Base-by-base conservation (phyloP, 495 filamentous ascomycete genomes). In the Podospora comata region DNA sequence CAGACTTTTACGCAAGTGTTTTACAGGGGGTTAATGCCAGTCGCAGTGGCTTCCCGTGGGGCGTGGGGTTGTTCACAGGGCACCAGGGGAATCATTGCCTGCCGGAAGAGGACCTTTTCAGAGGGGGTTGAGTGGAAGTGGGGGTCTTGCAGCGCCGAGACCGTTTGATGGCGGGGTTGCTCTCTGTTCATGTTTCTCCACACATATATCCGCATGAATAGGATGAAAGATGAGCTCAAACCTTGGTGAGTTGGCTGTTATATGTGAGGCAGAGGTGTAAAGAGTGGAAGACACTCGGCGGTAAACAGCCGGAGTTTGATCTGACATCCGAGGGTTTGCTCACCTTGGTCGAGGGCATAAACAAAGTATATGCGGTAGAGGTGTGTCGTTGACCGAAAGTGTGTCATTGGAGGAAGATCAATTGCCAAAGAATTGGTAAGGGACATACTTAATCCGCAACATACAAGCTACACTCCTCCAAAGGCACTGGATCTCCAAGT, bases 1-100 rank as follows among this genome's bases (percentile, higher is more conserved):
- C 71, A 66, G 71, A 48, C 39, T 73, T 73, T 73, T 70, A 73
- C 64, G 63, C 62, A 68, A 71, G 64, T 63, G 60, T 48, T 72
- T 71, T 73, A 71, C 68, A 71, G 71, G 73, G 68, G 60, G 28
- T 48, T 13, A 30, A 60, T 61, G 18, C 18, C 39, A 9, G 39
- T 48, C 23, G 23, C 39, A 48, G 39, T 48, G 39, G 39, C 30
- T 48, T 48, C 39, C 15, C 9, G 39, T 48, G 39, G 39, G 19
- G 68, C 64, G 27, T 32, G 55, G 64, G 26, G 13, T 32, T 66
- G 73, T 23, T 23, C 23, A 23, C 1, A 23, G 23, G 23, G 23
- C 23, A 1, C 23, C 1, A 23, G 23, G 23, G 23, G 23, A 23
- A 23, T 23, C 23, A 23, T 39, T 54, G 65, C 69, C 28, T 16